phyloP scores from a whole-genome alignment of 2,329 filamentous ascomycete species.

The Elsinoe arachidis region DNA sequence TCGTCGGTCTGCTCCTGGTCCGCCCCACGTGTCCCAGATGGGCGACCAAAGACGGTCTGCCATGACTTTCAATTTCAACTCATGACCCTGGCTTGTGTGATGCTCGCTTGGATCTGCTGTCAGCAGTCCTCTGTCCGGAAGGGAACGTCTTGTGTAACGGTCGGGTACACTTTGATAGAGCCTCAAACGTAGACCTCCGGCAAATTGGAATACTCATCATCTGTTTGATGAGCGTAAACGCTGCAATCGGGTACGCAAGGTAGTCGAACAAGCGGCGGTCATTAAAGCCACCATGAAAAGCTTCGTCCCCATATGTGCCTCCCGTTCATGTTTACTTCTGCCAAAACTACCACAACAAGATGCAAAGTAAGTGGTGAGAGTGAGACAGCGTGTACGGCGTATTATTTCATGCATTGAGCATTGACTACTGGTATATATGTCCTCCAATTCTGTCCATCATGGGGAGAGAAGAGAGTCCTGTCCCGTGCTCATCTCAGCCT shows the following conservation, averaged over 20 bases:
- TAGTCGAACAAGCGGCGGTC: background rate
- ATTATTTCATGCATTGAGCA: too few species aligned
- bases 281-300: background rate
- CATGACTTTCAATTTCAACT: constrained; percentile 8
- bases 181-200: background rate
- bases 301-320: background rate
- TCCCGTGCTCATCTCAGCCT: too few species aligned
- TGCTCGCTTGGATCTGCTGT: background rate
- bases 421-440: too few species aligned
- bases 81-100: constrained; percentile 4
- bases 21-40: constrained; percentile 9
- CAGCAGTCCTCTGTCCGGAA: background rate
- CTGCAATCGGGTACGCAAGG: background rate
- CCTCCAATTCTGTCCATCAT: too few species aligned
- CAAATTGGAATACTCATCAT: background rate
- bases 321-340: too few species aligned
- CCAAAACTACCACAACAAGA: too few species aligned
- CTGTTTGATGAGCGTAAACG: background rate
- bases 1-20: background rate
- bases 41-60: background rate
- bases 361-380: too few species aligned
- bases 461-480: too few species aligned
- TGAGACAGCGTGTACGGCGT: too few species aligned
- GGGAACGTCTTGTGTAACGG: background rate
- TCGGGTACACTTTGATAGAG: background rate